phyloP scores from a whole-genome alignment of 73 alveolate species.

The Paramecium sonneborni region DNA sequence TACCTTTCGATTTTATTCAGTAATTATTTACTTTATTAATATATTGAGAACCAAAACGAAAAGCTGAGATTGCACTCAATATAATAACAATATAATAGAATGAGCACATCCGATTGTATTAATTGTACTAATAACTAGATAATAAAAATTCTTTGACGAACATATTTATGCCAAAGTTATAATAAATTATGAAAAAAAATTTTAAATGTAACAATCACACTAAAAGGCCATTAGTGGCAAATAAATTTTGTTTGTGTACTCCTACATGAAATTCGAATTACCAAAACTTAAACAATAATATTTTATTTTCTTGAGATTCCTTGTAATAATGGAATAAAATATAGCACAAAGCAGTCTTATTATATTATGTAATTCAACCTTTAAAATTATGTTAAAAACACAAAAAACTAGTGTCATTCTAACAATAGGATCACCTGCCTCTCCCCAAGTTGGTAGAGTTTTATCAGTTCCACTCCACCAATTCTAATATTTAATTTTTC shows the following conservation, averaged over 20 bases:
- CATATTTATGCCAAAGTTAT: background rate
- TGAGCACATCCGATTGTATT: background rate
- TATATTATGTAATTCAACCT: background rate
- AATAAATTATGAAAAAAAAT: background rate
- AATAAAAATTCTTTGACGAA: too few relatives aligned
- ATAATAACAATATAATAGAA: background rate
- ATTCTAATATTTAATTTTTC: background rate
- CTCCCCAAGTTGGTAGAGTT: conserved; percentile 53
- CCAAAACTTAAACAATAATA: background rate
- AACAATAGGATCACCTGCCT: conserved; percentile 43
- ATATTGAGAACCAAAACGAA: conserved; percentile 8
- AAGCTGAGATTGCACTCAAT: background rate
- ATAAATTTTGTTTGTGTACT: background rate
- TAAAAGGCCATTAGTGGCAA: background rate
- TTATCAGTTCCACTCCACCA: conserved; percentile 55
- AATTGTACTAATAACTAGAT: too few relatives aligned
- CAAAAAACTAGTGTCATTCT: conserved; percentile 36
- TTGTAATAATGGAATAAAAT: conserved; percentile 18
- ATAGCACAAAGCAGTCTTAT: conserved; percentile 44
- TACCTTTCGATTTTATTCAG: background rate
- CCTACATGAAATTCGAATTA: conserved; percentile 21
- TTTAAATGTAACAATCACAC: background rate
- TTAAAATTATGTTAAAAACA: conserved; percentile 19
- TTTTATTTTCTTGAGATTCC: background rate
- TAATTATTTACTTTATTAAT: background rate